These are phyloP conservation scores for Rusavskia elegans DNA, from an alignment of 495 filamentous ascomycete genomes.

Conservation along the genomic window DNA sequence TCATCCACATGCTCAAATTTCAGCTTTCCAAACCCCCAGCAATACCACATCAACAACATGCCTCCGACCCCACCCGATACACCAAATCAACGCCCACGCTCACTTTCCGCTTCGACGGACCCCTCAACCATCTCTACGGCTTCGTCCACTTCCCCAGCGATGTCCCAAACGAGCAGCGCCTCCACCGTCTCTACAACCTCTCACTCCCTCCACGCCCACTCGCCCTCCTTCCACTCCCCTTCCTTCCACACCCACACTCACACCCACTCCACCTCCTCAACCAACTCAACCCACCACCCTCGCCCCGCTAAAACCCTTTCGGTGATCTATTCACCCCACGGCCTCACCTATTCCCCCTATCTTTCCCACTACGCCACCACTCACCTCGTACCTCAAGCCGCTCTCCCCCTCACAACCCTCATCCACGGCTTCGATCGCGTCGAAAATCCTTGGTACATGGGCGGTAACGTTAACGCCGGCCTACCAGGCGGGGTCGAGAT, in stretches of 20 bases:
- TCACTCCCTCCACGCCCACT: constrained; percentile 6
- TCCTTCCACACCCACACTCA: constrained; percentile 11
- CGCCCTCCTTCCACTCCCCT: constrained; percentile 12
- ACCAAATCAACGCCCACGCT: constrained; percentile 4
- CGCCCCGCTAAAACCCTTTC: constrained; percentile 24
- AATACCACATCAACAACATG: not conserved
- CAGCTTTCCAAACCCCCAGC: not conserved
- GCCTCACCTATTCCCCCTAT: constrained; percentile 26
- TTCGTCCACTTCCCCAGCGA: constrained; percentile 5
- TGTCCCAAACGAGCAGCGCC: constrained; percentile 1
- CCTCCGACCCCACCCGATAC: constrained; percentile 14
- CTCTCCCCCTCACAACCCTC: constrained; percentile 44
- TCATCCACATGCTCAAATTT: constrained; percentile 9
- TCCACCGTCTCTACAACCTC: constrained; percentile 4
- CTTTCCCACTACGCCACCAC: constrained; percentile 35
- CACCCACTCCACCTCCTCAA: constrained; percentile 16
- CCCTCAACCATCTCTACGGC: constrained; percentile 1
- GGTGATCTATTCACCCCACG: constrained; percentile 47
- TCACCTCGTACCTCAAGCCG: constrained; percentile 38
- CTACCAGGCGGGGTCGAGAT: constrained; percentile 41
- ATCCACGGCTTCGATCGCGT: constrained; percentile 47
- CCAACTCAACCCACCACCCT: not conserved
- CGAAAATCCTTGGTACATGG: constrained; percentile 47
- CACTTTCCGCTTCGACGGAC: not conserved
- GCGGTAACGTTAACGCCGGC: constrained; percentile 43